Percentiles rank a stretch among this genome's conserved stretches.
Evolutionary conservation across 768 basidiomycete genomes (phyloP).

Genomic region (Termitomyces titanicus): DNA sequence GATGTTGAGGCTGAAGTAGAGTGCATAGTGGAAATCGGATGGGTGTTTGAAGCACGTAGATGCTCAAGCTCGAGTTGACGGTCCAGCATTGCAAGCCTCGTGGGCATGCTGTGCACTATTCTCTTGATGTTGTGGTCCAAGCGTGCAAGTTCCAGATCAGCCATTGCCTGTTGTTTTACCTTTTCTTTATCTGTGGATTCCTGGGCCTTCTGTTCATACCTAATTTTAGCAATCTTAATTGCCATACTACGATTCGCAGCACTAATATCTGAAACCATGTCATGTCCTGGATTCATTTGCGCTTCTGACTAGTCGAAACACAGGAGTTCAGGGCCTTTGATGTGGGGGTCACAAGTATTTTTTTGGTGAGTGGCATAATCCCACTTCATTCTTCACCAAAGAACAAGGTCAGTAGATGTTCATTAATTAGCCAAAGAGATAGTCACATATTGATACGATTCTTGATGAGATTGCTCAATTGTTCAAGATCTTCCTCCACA

Average conservation of each 20-base stretch:
- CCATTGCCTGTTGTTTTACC: neutral
- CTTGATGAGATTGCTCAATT: too few species aligned
- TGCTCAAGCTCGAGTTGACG: neutral
- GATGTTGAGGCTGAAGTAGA: neutral
- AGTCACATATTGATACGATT: too few species aligned
- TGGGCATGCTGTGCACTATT: neutral
- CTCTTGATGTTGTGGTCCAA: neutral
- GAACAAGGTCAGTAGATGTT: too few species aligned
- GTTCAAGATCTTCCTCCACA: too few species aligned
- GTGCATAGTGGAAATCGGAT: too few species aligned
- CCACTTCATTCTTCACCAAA: too few species aligned
- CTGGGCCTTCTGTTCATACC: neutral
- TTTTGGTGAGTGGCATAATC: too few species aligned
- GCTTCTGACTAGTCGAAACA: neutral
- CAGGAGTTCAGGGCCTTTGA: neutral
- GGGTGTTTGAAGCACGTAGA: neutral
- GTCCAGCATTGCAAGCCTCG: neutral
- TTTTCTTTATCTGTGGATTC: neutral
- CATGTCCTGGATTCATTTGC: neutral
- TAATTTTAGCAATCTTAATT: neutral
- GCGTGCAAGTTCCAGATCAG: neutral
- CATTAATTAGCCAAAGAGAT: too few species aligned
- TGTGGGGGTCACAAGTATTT: neutral
- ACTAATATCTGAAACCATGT: neutral
- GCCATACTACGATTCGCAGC: neutral